A percentile compares a stretch with the other conserved stretches of the same genome.
Conservation (phyloP, 2,329 filamentous ascomycete species). For the Colletotrichum tanaceti region DNA sequence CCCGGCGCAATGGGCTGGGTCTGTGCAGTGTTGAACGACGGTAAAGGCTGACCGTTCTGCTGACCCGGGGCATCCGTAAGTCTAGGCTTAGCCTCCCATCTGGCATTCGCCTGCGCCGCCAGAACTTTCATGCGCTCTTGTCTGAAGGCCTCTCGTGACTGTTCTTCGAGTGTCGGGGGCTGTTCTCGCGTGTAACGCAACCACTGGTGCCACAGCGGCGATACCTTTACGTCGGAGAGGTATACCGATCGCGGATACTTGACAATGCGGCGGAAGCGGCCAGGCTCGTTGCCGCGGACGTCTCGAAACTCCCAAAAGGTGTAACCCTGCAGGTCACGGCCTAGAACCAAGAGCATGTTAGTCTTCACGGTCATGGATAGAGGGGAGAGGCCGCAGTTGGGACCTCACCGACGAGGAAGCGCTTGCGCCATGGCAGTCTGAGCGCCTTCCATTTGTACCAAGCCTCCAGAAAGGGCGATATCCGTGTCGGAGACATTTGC, state of each 20-base stretch:
- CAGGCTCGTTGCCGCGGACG: slow-evolving; percentile 51
- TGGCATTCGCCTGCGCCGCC: slow-evolving; percentile 70
- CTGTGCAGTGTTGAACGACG: slow-evolving; percentile 44
- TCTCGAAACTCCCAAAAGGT: slow-evolving; percentile 77
- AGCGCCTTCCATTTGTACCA: slow-evolving; percentile 74
- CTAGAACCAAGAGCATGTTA: slow-evolving; percentile 50
- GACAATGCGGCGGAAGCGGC: slow-evolving; percentile 71
- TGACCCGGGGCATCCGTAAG: slow-evolving; percentile 55
- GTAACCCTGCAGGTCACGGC: slow-evolving; percentile 73
- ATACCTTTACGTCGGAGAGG: slow-evolving; percentile 66
- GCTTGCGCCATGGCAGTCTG: slow-evolving; percentile 72
- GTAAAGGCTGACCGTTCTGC: slow-evolving; percentile 45
- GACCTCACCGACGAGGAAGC: slow-evolving; percentile 68
- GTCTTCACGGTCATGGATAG: background rate
- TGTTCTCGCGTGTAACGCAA: slow-evolving; percentile 68
- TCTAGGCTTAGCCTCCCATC: slow-evolving; percentile 71
- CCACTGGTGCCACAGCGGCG: slow-evolving; percentile 77
- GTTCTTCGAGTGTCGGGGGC: slow-evolving; percentile 68
- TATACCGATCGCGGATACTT: slow-evolving; percentile 66
- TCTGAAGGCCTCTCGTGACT: slow-evolving; percentile 63
- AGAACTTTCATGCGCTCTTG: slow-evolving; percentile 65
- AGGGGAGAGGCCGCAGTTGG: slow-evolving; percentile 1
- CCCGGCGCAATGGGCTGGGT: slow-evolving; percentile 35
- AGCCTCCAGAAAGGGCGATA: slow-evolving; percentile 44
- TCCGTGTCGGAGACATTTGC: slow-evolving; percentile 36